Conservation (phyloP, 345 rosid species). For the Salix caprea region DNA sequence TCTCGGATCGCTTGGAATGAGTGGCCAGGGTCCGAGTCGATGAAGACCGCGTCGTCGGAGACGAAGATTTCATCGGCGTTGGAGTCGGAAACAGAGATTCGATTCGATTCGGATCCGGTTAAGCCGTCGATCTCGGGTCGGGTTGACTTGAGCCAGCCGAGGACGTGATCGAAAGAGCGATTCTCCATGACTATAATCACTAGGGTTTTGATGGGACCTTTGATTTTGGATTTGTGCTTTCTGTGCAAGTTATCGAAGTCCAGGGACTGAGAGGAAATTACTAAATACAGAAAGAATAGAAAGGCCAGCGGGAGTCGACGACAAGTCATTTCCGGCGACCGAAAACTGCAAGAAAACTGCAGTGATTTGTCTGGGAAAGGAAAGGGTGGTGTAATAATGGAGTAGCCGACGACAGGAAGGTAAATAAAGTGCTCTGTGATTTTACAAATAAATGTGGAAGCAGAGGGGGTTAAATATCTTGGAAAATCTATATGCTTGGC, state of each 20-base stretch:
- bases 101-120: conserved; percentile 66
- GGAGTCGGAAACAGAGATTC: conserved; percentile 53
- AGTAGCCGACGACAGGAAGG: background rate
- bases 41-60: conserved; percentile 69
- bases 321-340: conserved; percentile 32
- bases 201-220: conserved; percentile 90
- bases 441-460: background rate
- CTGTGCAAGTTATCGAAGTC: conserved; percentile 25
- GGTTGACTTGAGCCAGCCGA: conserved; percentile 90
- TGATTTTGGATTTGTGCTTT: conserved; percentile 37
- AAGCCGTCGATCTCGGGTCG: conserved; percentile 91
- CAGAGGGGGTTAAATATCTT: background rate
- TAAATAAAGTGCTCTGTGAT: background rate
- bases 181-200: conserved; percentile 95
- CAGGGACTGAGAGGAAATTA: conserved; percentile 53
- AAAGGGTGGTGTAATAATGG: background rate
- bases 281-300: conserved; percentile 41
- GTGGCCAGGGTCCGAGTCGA: conserved; percentile 97
- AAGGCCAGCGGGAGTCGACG: conserved; percentile 33
- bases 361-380: background rate
- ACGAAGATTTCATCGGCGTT: conserved; percentile 51
- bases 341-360: background rate
- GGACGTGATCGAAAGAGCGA: conserved; percentile 89
- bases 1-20: conserved; percentile 94
- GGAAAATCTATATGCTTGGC: background rate